These are phyloP conservation scores for Salix udensis DNA, from an alignment of 345 rosid species.

Conservation along the genomic window DNA sequence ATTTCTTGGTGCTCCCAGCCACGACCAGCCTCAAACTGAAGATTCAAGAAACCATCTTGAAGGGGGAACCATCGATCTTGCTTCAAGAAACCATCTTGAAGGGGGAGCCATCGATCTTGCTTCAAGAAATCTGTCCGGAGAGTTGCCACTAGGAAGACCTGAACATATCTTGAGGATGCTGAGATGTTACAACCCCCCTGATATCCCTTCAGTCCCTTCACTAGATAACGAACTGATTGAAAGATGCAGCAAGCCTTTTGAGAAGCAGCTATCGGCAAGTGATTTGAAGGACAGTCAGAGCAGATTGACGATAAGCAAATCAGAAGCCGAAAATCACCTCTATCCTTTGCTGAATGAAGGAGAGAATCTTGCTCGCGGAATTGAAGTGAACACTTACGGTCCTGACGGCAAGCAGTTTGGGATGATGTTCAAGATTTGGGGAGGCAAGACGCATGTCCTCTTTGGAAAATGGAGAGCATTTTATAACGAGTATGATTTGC, in stretches of 20 bases:
- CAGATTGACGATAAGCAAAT: background rate
- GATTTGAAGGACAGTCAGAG: constrained; percentile 2
- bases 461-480: constrained; percentile 12
- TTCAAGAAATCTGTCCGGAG: too few relatives aligned
- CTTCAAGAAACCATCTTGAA: too few relatives aligned
- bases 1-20: too few relatives aligned
- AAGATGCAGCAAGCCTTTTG: constrained; percentile 12
- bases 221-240: constrained; percentile 4
- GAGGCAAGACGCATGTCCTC: background rate
- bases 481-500: background rate
- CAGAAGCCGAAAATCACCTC: background rate
- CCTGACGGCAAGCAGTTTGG: background rate
- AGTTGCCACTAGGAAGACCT: too few relatives aligned
- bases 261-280: constrained; percentile 17
- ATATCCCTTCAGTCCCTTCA: background rate
- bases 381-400: constrained; percentile 2
- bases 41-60: too few relatives aligned
- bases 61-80: too few relatives aligned
- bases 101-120: too few relatives aligned
- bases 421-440: constrained; percentile 12
- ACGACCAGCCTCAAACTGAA: too few relatives aligned
- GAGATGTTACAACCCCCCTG: background rate
- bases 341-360: constrained; percentile 1
- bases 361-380: background rate
- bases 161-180: background rate